Percentiles rank a stretch among this genome's conserved stretches.
phyloP scores from a whole-genome alignment of 305 asterid species.

The Solanum hybrid region DNA sequence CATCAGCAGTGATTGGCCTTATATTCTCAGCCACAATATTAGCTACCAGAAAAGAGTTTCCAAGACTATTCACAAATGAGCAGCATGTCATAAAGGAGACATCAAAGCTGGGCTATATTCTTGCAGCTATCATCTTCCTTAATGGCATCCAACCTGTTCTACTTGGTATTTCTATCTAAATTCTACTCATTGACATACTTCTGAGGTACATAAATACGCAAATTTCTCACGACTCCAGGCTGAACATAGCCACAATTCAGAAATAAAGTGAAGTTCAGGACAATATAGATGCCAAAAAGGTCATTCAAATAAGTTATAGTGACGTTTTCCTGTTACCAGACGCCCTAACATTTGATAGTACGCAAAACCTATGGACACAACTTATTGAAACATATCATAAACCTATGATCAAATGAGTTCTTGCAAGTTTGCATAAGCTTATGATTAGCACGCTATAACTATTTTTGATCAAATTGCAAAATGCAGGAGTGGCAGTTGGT shows the following conservation, averaged over 20 bases:
- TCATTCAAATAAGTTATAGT: background rate
- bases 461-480: background rate
- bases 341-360: background rate
- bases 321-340: background rate
- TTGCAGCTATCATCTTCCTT: constrained; percentile 68
- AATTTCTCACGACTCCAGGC: background rate
- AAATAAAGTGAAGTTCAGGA: background rate
- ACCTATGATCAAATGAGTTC: background rate
- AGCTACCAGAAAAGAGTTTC: constrained; percentile 38
- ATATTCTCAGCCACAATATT: constrained; percentile 38
- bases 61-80: constrained; percentile 40
- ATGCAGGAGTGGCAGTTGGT: constrained; percentile 72
- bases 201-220: background rate
- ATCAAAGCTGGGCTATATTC: constrained; percentile 54
- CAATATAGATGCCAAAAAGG: background rate
- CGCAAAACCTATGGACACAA: background rate
- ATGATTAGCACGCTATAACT: background rate
- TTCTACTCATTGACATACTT: background rate
- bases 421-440: background rate
- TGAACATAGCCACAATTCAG: background rate
- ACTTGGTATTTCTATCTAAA: constrained; percentile 32
- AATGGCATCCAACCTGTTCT: constrained; percentile 68
- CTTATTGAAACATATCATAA: background rate
- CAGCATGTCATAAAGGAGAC: constrained; percentile 45
- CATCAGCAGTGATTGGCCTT: constrained; percentile 51